Percentiles rank a stretch among this genome's conserved stretches.
These are phyloP conservation scores for Dryadomyces sulphureus DNA, from an alignment of 2,329 filamentous ascomycete species.

Conservation along the genomic window DNA sequence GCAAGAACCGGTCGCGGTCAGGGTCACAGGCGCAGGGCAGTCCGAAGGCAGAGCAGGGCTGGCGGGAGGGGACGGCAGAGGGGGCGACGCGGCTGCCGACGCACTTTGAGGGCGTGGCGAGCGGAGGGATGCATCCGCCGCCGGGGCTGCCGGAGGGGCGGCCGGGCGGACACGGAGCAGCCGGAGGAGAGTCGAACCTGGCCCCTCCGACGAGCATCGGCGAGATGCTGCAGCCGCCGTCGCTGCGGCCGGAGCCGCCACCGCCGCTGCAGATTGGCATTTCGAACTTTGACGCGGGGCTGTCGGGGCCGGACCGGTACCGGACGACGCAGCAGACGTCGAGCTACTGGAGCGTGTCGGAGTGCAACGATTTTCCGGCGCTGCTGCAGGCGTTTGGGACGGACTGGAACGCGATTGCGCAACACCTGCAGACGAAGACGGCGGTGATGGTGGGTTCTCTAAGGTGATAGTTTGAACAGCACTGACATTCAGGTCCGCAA, in stretches of 20 bases:
- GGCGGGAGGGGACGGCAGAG: slow-evolving; percentile 2
- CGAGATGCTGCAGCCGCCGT: slow-evolving; percentile 42
- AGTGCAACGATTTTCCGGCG: slow-evolving; percentile 61
- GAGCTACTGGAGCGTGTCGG: slow-evolving; percentile 79
- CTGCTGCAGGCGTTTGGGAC: slow-evolving; percentile 63
- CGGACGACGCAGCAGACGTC: slow-evolving; percentile 46
- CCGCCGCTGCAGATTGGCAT: slow-evolving; percentile 30
- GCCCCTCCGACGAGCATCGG: slow-evolving; percentile 24
- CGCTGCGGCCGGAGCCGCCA: slow-evolving; percentile 38
- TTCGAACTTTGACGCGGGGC: slow-evolving; percentile 34
- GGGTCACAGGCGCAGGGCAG: slow-evolving; percentile 29
- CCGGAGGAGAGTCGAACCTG: not conserved
- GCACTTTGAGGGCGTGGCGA: slow-evolving; percentile 24
- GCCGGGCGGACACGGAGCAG: not conserved
- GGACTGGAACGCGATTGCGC: slow-evolving; percentile 62
- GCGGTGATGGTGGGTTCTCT: slow-evolving; percentile 57
- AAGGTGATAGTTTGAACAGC: slow-evolving; percentile 13
- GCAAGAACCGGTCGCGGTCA: slow-evolving; percentile 34
- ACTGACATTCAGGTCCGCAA: slow-evolving; percentile 43
- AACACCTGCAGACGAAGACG: slow-evolving; percentile 71
- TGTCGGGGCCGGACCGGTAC: slow-evolving; percentile 24
- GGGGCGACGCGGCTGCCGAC: slow-evolving; percentile 20
- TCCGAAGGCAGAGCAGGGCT: slow-evolving; percentile 5
- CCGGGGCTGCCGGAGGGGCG: not conserved
- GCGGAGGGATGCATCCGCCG: slow-evolving; percentile 6